A percentile compares a stretch with the other conserved stretches of the same genome.
phyloP scores from a whole-genome alignment of 176 grass and related monocot genomes.

The Otatea glauca region DNA sequence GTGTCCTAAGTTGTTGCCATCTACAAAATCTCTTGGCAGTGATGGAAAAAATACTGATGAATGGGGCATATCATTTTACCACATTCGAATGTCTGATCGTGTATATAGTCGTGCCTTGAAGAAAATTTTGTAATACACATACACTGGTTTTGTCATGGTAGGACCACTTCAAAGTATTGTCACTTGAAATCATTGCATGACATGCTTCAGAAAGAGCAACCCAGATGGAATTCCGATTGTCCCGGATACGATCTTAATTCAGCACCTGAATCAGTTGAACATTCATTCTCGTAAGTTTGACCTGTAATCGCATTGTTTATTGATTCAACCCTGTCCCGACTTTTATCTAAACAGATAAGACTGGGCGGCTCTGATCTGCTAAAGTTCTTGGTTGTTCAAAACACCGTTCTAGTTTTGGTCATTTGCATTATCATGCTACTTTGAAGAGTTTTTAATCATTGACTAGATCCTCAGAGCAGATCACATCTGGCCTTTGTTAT shows the following conservation, averaged over 20 bases:
- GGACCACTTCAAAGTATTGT: constrained; percentile 72
- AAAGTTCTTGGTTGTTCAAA: not conserved
- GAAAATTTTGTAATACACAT: constrained; percentile 81
- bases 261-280: constrained; percentile 51
- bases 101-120: constrained; percentile 66
- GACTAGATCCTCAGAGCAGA: not conserved
- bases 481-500: not conserved
- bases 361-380: not conserved
- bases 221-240: constrained; percentile 58
- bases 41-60: constrained; percentile 41
- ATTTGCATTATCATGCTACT: not conserved
- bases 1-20: too few relatives aligned
- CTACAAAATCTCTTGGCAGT: not conserved
- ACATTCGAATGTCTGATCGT: constrained; percentile 71
- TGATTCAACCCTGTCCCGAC: not conserved
- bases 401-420: not conserved
- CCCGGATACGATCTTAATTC: constrained; percentile 50
- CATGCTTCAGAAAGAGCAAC: constrained; percentile 78
- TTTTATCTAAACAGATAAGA: not conserved
- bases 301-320: constrained; percentile 1
- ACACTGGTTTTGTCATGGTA: constrained; percentile 58
- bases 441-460: not conserved
- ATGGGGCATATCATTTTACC: constrained; percentile 28
- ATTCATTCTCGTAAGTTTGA: constrained; percentile 68
- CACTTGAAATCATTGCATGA: constrained; percentile 60